phyloP scores from a whole-genome alignment of 2,329 filamentous ascomycete species.

The Apiospora pterosperma region DNA sequence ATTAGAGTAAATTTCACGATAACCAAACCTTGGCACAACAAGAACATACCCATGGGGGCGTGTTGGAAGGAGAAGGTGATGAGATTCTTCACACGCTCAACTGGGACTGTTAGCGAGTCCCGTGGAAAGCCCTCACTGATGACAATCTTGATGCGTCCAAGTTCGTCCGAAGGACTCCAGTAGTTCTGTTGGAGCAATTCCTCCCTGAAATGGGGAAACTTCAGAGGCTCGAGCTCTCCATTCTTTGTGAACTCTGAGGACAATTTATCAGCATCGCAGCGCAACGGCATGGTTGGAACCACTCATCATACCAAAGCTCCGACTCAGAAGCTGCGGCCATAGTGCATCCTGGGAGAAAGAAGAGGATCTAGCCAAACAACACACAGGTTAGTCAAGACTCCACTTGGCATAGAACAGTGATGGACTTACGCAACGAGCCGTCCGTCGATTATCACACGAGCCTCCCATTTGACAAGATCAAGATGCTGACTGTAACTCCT shows the following conservation, averaged over 20 bases:
- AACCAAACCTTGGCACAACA: background rate
- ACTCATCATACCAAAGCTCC: constrained; percentile 36
- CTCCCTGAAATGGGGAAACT: constrained; percentile 69
- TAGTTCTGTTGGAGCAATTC: constrained; percentile 65
- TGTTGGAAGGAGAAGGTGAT: constrained; percentile 83
- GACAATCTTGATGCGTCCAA: constrained; percentile 73
- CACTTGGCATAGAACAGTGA: background rate
- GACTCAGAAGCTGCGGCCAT: constrained; percentile 49
- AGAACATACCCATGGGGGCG: constrained; percentile 65
- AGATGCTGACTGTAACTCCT: constrained; percentile 52
- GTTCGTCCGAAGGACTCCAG: constrained; percentile 68
- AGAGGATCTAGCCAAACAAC: constrained; percentile 41
- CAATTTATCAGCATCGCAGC: background rate
- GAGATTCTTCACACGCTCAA: constrained; percentile 68
- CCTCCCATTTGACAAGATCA: constrained; percentile 59
- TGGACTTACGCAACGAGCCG: constrained; percentile 54
- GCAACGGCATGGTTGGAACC: background rate
- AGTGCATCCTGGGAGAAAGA: constrained; percentile 47
- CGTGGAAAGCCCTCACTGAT: constrained; percentile 70
- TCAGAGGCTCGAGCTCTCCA: constrained; percentile 58
- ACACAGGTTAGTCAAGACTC: background rate
- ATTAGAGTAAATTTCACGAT: constrained; percentile 4
- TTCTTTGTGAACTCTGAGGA: constrained; percentile 49
- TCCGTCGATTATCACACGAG: constrained; percentile 68
- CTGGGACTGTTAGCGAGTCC: constrained; percentile 46